These are phyloP conservation scores for Eremochloa ophiuroides DNA, from an alignment of 176 grass and related monocot genomes.

Conservation along the genomic window DNA sequence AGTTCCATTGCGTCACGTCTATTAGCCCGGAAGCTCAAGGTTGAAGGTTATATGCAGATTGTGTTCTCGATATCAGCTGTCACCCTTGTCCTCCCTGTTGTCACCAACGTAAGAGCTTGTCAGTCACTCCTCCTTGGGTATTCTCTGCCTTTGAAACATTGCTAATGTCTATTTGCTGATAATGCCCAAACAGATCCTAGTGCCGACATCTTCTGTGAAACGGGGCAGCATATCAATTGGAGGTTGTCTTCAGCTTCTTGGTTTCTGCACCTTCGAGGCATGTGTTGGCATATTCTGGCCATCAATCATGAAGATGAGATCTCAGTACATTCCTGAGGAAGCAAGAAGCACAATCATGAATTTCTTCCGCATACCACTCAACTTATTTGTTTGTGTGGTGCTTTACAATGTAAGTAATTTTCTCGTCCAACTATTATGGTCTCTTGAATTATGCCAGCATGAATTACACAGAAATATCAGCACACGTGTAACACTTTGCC, in stretches of 20 bases:
- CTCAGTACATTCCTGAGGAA: constrained; percentile 89
- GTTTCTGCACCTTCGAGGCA: constrained; percentile 81
- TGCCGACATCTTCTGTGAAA: constrained; percentile 49
- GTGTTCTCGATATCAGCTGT: constrained; percentile 73
- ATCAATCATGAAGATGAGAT: constrained; percentile 96
- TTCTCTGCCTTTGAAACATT: not conserved
- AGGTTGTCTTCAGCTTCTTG: constrained; percentile 68
- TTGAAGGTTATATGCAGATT: constrained; percentile 98
- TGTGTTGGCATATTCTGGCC: constrained; percentile 91
- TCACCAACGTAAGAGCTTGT: constrained; percentile 65
- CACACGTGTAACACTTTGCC: not conserved
- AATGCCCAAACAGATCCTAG: constrained; percentile 50
- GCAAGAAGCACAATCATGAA: constrained; percentile 92
- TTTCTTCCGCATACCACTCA: constrained; percentile 87
- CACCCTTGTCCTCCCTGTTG: constrained; percentile 80
- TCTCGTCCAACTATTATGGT: not conserved
- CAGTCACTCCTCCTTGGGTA: not conserved
- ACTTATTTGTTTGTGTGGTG: constrained; percentile 91
- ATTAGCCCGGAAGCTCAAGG: constrained; percentile 65
- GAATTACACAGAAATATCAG: not conserved
- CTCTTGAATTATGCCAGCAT: not conserved
- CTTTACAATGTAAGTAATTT: constrained; percentile 79
- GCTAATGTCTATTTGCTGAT: constrained; percentile 3
- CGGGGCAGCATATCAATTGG: constrained; percentile 68
- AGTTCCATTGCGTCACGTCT: constrained; percentile 82